Evolutionary conservation across 1,284 basidiomycete species (phyloP).

Genomic region (Cryptococcus depauperatus): DNA sequence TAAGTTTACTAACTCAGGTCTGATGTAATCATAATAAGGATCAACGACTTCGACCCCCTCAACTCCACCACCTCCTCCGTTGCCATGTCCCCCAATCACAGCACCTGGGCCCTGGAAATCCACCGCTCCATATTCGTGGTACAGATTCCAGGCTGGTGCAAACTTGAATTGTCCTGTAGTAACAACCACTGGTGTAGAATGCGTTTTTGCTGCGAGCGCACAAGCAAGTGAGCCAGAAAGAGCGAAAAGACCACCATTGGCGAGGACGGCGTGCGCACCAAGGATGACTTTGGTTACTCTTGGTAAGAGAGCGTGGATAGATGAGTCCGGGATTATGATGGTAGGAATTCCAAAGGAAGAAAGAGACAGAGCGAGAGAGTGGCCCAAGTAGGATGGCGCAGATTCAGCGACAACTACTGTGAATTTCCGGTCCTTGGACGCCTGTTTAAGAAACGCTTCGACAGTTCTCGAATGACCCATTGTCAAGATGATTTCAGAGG

Average conservation of each 20-base stretch:
- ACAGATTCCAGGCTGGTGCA: slow-evolving; percentile 86
- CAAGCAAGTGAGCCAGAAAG: slow-evolving; percentile 75
- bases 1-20: slow-evolving; percentile 82
- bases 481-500: slow-evolving; percentile 93
- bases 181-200: slow-evolving; percentile 88
- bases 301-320: slow-evolving; percentile 91
- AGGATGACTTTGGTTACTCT: slow-evolving; percentile 93
- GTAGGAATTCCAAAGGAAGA: slow-evolving; percentile 77
- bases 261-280: slow-evolving; percentile 85
- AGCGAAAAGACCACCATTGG: slow-evolving; percentile 91
- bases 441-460: slow-evolving; percentile 85
- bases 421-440: slow-evolving; percentile 83
- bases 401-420: slow-evolving; percentile 95
- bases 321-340: slow-evolving; percentile 89
- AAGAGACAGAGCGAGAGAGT: slow-evolving; percentile 70
- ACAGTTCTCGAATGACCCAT: slow-evolving; percentile 91
- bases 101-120: slow-evolving; percentile 80
- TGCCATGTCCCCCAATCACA: slow-evolving; percentile 61
- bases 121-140: slow-evolving; percentile 74
- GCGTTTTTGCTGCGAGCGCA: slow-evolving; percentile 80
- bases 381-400: slow-evolving; percentile 80
- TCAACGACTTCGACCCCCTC: slow-evolving; percentile 83
- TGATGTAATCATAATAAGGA: slow-evolving; percentile 90
- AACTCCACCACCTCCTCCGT: slow-evolving; percentile 54
- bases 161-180: slow-evolving; percentile 94